phyloP scores from a whole-genome alignment of 2,329 filamentous ascomycete species.

The Escovopsis sp. region DNA sequence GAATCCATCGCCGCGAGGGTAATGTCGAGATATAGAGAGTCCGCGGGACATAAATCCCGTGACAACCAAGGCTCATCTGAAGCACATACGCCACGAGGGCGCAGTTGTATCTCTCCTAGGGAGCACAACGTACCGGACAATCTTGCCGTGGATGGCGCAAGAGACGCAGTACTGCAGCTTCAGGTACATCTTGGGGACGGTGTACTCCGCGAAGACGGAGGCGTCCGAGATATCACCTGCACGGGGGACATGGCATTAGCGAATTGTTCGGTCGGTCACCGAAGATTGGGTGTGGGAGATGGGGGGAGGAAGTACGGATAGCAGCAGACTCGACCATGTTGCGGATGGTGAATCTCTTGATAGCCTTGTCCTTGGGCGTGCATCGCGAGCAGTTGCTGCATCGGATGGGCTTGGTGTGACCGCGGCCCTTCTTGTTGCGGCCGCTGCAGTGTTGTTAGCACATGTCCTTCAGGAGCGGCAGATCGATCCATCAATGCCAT shows the following conservation, averaged over 20 bases:
- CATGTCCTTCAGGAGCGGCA: background rate
- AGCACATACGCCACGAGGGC: slow-evolving; percentile 30
- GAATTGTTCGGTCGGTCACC: background rate
- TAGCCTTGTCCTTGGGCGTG: slow-evolving; percentile 99
- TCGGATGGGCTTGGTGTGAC: slow-evolving; percentile 98
- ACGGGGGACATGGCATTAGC: slow-evolving; percentile 1
- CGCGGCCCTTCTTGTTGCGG: slow-evolving; percentile 99
- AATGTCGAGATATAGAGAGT: slow-evolving; percentile 3
- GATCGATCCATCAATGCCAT: slow-evolving; percentile 7
- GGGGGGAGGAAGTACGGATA: slow-evolving; percentile 65
- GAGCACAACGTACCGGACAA: slow-evolving; percentile 84
- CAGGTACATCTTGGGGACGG: slow-evolving; percentile 99
- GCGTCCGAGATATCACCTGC: slow-evolving; percentile 99
- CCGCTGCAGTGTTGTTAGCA: slow-evolving; percentile 43
- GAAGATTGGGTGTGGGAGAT: background rate
- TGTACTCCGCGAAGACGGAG: slow-evolving; percentile 98
- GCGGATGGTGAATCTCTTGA: slow-evolving; percentile 99
- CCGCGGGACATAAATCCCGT: slow-evolving; percentile 17
- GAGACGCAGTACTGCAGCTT: slow-evolving; percentile 99
- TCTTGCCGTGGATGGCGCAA: slow-evolving; percentile 99
- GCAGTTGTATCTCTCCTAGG: slow-evolving; percentile 44
- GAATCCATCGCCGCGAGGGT: too few species aligned
- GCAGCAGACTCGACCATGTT: slow-evolving; percentile 99
- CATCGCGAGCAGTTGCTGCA: slow-evolving; percentile 63
- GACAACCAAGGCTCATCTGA: slow-evolving; percentile 48